Percentiles rank a stretch among this genome's conserved stretches.
Conservation (phyloP, 257 asterid species). For the Petunia axillaris region DNA sequence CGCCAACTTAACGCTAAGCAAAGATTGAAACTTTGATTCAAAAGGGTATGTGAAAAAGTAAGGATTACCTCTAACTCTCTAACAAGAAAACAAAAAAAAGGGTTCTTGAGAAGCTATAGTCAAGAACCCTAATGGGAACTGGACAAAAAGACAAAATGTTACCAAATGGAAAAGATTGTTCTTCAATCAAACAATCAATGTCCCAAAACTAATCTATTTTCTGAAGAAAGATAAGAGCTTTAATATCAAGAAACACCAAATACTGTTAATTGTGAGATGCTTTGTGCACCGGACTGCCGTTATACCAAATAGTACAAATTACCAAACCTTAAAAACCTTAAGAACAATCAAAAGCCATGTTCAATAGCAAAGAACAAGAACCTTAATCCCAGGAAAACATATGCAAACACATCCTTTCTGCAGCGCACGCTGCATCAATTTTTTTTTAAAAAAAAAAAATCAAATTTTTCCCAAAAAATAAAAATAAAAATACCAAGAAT, state of each 20-base stretch:
- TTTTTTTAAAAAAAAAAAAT: neutral
- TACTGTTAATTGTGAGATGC: too few relatives aligned
- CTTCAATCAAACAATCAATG: conserved; percentile 24
- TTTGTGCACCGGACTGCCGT: too few relatives aligned
- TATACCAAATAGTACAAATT: neutral
- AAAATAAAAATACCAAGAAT: neutral
- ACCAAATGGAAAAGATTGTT: conserved; percentile 6
- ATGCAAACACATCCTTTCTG: neutral
- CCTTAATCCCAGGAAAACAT: conserved; percentile 18
- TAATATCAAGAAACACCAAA: conserved; percentile 31
- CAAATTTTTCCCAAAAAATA: neutral
- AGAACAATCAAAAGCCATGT: conserved; percentile 23
- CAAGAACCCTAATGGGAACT: conserved; percentile 18
- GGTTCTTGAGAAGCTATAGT: neutral
- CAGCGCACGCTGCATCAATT: conserved; percentile 22
- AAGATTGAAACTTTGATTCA: conserved; percentile 19
- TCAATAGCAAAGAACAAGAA: neutral
- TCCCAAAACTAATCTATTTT: neutral
- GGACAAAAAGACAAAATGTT: neutral
- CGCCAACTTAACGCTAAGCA: neutral
- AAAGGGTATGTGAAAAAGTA: conserved; percentile 4
- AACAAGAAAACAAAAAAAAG: conserved; percentile 5
- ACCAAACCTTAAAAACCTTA: conserved; percentile 17
- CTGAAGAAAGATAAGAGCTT: neutral
- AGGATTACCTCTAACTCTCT: conserved; percentile 14